Conservation (phyloP, 148 eudicot genomes). For the Talinum fruticosum region DNA sequence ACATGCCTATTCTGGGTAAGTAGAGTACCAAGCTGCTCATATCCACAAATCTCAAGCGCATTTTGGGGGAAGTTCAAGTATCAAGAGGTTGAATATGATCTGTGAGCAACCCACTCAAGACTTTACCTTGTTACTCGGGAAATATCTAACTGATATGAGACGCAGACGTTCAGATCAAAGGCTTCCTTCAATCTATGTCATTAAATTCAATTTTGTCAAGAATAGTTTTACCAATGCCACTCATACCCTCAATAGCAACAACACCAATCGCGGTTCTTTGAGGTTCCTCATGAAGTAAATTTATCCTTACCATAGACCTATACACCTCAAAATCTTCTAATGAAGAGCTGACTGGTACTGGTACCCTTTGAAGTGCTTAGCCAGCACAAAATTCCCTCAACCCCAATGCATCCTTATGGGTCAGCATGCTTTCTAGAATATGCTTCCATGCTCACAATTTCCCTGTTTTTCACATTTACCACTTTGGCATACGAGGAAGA, state of each 20-base stretch:
- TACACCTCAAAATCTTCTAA: not conserved
- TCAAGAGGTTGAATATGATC: not conserved
- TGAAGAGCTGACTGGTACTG: not conserved
- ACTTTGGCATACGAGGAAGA: not conserved
- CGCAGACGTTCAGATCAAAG: not conserved
- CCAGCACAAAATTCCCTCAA: constrained; percentile 9
- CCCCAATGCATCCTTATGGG: not conserved
- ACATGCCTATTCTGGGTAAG: too few species aligned
- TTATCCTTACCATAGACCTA: not conserved
- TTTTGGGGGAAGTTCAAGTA: not conserved
- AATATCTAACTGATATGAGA: not conserved
- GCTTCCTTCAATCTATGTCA: not conserved
- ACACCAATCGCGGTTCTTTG: not conserved
- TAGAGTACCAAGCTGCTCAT: too few species aligned
- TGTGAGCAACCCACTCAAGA: not conserved
- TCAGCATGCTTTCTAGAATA: constrained; percentile 3
- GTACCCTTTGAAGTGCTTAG: not conserved
- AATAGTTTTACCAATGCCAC: not conserved
- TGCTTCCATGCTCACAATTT: not conserved
- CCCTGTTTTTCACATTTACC: not conserved
- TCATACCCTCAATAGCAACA: not conserved
- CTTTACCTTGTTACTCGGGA: not conserved
- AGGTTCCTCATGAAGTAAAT: not conserved
- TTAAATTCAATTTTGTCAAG: not conserved
- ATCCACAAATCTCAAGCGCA: not conserved